Base-by-base conservation (phyloP, 345 rosid species). In the Pelargonium nanum region DNA sequence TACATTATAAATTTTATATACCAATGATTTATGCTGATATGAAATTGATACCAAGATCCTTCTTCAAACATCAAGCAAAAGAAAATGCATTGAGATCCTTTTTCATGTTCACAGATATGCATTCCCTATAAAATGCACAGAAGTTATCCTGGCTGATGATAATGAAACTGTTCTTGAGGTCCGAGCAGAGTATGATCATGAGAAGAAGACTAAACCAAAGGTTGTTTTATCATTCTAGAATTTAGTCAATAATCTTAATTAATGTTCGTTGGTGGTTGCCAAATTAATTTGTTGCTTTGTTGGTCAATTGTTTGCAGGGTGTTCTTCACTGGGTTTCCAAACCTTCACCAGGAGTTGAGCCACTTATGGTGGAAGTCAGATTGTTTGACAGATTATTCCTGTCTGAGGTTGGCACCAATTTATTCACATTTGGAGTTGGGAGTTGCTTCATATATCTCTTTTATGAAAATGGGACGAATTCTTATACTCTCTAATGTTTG, bases 241-340 rank as follows among this genome's bases (percentile, higher is more conserved):
- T 34, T 34, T 34, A 15, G n/a, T n/a, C n/a, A n/a, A 34, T 10
- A 15, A 15, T 34, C 45, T 15, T 34, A 34, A 9, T 5, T 34
- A 34, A 34, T 34, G 45, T 1, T 10, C 1, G 6, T 1, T 34
- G 45, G 12, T 34, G 6, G 45, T 34, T 34, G 13, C 45, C 6
- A 34, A 34, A 34, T 34, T 17, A 6, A 23, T 20, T 59, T 53
- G 57, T 34, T 23, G 6, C 30, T 1, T 16, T n/a, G 19, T 28
- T 5, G 52, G 19, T 20, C n/a, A 5, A 54, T 34, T 34, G 32
- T 34, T 44, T 23, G n/a, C 44, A 90, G 99, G 97, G 99, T 52
- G 96, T 90, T 72, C 90, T 90, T 57, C 99, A 93, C 67, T 93
- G 97, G 99, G 96, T 93, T 26, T 70, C 92, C 74, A 87, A 81